Evolutionary conservation across 345 rosid species (phyloP).

Genomic region (Cochlearia excelsa): DNA sequence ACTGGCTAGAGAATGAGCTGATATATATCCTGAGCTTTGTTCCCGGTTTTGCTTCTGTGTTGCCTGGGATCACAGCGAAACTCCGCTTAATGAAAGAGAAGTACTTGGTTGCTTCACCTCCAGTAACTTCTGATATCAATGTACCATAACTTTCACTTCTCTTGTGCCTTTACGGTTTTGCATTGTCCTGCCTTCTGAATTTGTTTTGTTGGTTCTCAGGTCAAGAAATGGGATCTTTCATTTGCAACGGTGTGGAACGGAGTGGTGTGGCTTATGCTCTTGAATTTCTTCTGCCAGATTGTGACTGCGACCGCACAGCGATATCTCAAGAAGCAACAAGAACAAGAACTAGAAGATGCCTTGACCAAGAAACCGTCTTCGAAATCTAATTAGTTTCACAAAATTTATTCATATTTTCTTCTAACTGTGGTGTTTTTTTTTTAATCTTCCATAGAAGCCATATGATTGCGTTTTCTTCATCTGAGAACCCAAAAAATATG

Average conservation of each 20-base stretch:
- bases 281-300: slow-evolving; percentile 78
- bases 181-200: slow-evolving; percentile 19
- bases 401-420: neutral
- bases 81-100: slow-evolving; percentile 59
- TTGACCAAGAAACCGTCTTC: slow-evolving; percentile 29
- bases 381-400: slow-evolving; percentile 25
- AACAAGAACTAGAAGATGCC: slow-evolving; percentile 51
- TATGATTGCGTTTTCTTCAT: slow-evolving; percentile 7
- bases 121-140: slow-evolving; percentile 50
- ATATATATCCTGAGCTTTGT: slow-evolving; percentile 66
- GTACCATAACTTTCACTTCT: slow-evolving; percentile 29
- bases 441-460: slow-evolving; percentile 8
- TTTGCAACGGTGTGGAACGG: slow-evolving; percentile 80
- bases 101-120: slow-evolving; percentile 55
- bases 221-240: slow-evolving; percentile 78
- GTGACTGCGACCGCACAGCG: slow-evolving; percentile 79
- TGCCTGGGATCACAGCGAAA: slow-evolving; percentile 51
- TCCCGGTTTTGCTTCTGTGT: slow-evolving; percentile 58
- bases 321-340: slow-evolving; percentile 73
- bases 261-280: slow-evolving; percentile 89
- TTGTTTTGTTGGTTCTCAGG: slow-evolving; percentile 44
- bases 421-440: slow-evolving; percentile 1
- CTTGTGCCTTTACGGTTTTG: neutral
- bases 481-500: neutral
- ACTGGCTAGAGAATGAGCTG: slow-evolving; percentile 84